Evolutionary conservation across 2,329 filamentous ascomycete genomes (phyloP).

Genomic region (Claviceps pazoutovae): DNA sequence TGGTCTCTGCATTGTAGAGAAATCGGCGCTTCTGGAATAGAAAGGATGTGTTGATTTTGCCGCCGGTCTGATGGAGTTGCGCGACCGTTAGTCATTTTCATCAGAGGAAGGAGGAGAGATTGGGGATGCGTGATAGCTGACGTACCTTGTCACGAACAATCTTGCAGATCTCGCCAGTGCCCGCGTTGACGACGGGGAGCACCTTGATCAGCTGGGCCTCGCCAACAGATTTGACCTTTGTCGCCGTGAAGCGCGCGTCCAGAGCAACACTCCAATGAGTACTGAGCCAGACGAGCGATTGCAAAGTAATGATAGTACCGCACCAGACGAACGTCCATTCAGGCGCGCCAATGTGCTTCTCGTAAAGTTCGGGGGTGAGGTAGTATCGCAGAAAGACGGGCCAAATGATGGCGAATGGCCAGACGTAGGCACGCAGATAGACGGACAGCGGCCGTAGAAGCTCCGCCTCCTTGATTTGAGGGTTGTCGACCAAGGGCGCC

Average conservation of each 20-base stretch:
- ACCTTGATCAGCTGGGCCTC: constrained; percentile 84
- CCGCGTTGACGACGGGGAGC: constrained; percentile 78
- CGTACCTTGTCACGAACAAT: constrained; percentile 59
- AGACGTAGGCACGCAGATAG: constrained; percentile 75
- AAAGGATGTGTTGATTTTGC: constrained; percentile 70
- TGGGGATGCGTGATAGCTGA: constrained; percentile 6
- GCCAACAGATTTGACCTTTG: constrained; percentile 51
- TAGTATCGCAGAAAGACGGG: constrained; percentile 84
- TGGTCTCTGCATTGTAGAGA: constrained; percentile 58
- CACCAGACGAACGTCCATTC: constrained; percentile 98
- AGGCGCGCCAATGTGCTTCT: constrained; percentile 78
- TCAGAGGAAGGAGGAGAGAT: background rate
- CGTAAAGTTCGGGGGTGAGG: constrained; percentile 69
- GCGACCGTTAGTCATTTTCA: background rate
- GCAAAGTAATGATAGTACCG: constrained; percentile 72
- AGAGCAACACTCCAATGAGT: constrained; percentile 96
- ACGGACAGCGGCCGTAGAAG: constrained; percentile 76
- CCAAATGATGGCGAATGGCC: constrained; percentile 88
- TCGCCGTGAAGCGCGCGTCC: constrained; percentile 67
- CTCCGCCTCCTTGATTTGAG: constrained; percentile 76
- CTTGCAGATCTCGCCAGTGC: constrained; percentile 73
- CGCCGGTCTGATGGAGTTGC: constrained; percentile 38
- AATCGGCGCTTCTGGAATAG: constrained; percentile 97
- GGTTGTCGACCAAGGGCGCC: constrained; percentile 78
- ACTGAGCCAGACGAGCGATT: constrained; percentile 84